phyloP scores from a whole-genome alignment of 2,329 filamentous ascomycete species.

The Diaporthe sp. region DNA sequence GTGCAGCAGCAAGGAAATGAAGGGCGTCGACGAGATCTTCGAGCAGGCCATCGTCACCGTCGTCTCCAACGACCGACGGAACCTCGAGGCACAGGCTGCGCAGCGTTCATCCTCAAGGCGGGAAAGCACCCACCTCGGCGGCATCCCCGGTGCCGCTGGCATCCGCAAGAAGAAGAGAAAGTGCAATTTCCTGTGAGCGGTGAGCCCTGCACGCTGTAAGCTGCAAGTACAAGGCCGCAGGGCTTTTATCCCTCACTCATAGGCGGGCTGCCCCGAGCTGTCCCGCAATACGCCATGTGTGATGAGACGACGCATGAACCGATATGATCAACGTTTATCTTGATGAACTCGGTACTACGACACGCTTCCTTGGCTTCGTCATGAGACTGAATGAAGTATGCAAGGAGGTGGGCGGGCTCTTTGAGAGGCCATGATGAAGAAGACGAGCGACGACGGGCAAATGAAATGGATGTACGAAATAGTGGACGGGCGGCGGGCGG shows the following conservation, averaged over 20 bases:
- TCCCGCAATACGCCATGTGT: slow-evolving; percentile 3
- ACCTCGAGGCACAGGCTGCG: slow-evolving; percentile 61
- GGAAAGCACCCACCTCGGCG: slow-evolving; percentile 43
- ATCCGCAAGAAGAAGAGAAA: slow-evolving; percentile 81
- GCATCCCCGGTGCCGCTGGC: slow-evolving; percentile 51
- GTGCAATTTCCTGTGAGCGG: slow-evolving; percentile 78
- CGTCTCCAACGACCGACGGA: slow-evolving; percentile 81
- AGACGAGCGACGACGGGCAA: slow-evolving; percentile 10
- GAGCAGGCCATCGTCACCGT: slow-evolving; percentile 90
- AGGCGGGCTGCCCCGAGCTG: background rate
- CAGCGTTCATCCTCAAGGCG: slow-evolving; percentile 49
- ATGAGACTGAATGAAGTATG: slow-evolving; percentile 14
- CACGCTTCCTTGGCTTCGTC: slow-evolving; percentile 8
- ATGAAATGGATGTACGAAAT: slow-evolving; percentile 22
- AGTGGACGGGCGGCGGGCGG: background rate
- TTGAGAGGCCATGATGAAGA: slow-evolving; percentile 15
- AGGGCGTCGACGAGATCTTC: slow-evolving; percentile 96
- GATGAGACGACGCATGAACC: slow-evolving; percentile 33
- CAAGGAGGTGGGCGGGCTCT: background rate
- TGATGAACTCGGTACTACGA: slow-evolving; percentile 21
- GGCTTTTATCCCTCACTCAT: background rate
- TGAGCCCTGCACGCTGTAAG: background rate
- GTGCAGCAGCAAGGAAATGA: slow-evolving; percentile 98
- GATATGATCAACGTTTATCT: slow-evolving; percentile 30
- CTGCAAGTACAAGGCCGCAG: background rate